These are phyloP conservation scores for Physocladia obscura DNA, from an alignment of 192 early-diverging fungal genomes.

Conservation along the genomic window DNA sequence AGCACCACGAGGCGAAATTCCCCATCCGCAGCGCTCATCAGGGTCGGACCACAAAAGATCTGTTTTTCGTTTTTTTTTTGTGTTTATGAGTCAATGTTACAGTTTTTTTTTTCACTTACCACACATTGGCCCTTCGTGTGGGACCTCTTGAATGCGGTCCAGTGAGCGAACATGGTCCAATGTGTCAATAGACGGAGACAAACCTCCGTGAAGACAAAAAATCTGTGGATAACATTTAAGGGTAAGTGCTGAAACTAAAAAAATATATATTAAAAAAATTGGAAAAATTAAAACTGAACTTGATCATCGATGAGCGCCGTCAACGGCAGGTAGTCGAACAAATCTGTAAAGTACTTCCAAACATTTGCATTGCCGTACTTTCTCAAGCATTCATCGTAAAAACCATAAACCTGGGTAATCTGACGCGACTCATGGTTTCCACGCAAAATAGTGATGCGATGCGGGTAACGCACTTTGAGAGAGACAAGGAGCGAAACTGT, in stretches of 20 bases:
- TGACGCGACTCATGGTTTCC: conserved; percentile 93
- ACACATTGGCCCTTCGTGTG: conserved; percentile 97
- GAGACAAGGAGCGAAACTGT: conserved; percentile 94
- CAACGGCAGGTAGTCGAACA: conserved; percentile 94
- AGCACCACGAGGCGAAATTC: conserved; percentile 91
- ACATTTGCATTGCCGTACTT: conserved; percentile 96
- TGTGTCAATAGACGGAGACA: conserved; percentile 89
- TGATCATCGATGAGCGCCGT: conserved; percentile 92
- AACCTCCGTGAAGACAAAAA: conserved; percentile 93
- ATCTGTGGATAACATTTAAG: conserved; percentile 58
- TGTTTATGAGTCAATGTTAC: no score
- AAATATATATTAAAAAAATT: neutral
- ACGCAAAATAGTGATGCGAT: conserved; percentile 88
- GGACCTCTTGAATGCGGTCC: conserved; percentile 96
- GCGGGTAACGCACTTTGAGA: conserved; percentile 91
- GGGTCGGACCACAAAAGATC: conserved; percentile 97
- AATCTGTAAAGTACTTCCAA: conserved; percentile 96
- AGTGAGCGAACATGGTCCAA: conserved; percentile 92
- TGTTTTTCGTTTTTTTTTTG: conserved; percentile 6
- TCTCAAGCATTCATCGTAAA: conserved; percentile 95
- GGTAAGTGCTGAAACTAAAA: neutral
- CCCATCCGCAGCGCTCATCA: conserved; percentile 86
- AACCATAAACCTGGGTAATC: conserved; percentile 98
- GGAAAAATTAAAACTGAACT: conserved; percentile 8
- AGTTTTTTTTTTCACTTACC: conserved; percentile 40